phyloP scores from a whole-genome alignment of 2,329 filamentous ascomycete species.

The Hypoxylon sp. region DNA sequence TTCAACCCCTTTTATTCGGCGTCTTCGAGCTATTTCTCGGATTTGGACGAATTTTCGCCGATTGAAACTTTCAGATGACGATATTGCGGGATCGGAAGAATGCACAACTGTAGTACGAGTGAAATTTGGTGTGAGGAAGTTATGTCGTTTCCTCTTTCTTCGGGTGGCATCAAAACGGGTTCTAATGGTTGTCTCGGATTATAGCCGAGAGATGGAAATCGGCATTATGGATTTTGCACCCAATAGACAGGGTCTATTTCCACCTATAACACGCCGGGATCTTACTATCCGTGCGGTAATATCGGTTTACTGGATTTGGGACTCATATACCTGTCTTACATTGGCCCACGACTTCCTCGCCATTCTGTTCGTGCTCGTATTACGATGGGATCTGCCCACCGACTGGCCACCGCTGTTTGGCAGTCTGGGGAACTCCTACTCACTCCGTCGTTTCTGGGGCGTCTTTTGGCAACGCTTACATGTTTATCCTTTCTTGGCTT shows the following conservation, averaged over 20 bases:
- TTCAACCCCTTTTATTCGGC: not conserved
- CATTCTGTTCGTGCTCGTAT: not conserved
- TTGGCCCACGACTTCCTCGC: not conserved
- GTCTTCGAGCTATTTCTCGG: not conserved
- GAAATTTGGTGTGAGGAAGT: not conserved
- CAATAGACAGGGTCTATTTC: not conserved
- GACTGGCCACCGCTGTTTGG: conserved; percentile 1
- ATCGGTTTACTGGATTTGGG: not conserved
- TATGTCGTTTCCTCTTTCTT: not conserved
- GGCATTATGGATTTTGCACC: not conserved
- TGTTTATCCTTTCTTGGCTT: not conserved
- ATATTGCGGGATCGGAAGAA: not conserved
- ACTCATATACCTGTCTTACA: not conserved
- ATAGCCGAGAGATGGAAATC: not conserved
- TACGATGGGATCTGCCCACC: not conserved
- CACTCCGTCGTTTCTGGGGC: not conserved
- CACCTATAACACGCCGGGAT: not conserved
- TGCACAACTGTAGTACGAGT: not conserved
- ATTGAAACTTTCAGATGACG: not conserved
- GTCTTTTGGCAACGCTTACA: not conserved
- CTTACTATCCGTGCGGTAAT: not conserved
- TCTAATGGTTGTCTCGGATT: not conserved
- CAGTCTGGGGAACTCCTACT: not conserved
- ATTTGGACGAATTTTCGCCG: not conserved
- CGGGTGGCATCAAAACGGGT: not conserved